Conservation (phyloP, 2,329 filamentous ascomycete species). For the Amphichorda felina region DNA sequence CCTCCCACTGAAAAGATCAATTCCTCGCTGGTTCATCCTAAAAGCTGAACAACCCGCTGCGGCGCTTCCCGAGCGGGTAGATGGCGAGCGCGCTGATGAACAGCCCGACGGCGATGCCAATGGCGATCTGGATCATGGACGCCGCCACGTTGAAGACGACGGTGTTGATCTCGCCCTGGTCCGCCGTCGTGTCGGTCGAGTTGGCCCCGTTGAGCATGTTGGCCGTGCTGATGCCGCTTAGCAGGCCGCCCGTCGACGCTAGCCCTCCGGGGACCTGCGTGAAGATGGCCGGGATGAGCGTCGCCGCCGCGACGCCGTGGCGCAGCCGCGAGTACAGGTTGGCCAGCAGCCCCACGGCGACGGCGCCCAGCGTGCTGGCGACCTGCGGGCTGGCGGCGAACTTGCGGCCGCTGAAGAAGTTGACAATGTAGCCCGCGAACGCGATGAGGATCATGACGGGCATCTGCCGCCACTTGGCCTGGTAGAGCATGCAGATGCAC, state of each 20-base stretch:
- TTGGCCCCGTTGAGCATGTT: constrained; percentile 37
- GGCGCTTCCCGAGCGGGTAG: constrained; percentile 44
- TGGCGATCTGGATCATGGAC: constrained; percentile 48
- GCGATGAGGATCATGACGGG: constrained; percentile 68
- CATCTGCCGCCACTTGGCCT: constrained; percentile 68
- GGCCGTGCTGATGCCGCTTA: constrained; percentile 44
- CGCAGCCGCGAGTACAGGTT: constrained; percentile 66
- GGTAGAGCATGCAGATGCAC: constrained; percentile 67
- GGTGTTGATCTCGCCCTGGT: constrained; percentile 25
- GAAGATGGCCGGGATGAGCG: constrained; percentile 81
- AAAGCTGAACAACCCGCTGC: constrained; percentile 45
- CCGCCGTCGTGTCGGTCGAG: constrained; percentile 13
- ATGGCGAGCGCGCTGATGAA: constrained; percentile 43
- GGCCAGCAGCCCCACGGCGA: constrained; percentile 64
- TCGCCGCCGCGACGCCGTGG: constrained; percentile 72
- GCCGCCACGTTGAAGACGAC: constrained; percentile 42
- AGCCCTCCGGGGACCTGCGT: constrained; percentile 52
- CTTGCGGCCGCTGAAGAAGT: constrained; percentile 56
- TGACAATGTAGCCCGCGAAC: constrained; percentile 62
- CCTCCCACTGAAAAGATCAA: too few relatives aligned
- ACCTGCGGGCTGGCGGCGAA: constrained; percentile 63
- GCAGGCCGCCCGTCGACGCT: constrained; percentile 44
- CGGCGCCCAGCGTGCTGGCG: constrained; percentile 64
- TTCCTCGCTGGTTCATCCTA: too few relatives aligned
- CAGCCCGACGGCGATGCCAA: constrained; percentile 49